These are phyloP conservation scores for Ophiostoma sp. DNA, from an alignment of 2,329 filamentous ascomycete genomes.

Conservation along the genomic window DNA sequence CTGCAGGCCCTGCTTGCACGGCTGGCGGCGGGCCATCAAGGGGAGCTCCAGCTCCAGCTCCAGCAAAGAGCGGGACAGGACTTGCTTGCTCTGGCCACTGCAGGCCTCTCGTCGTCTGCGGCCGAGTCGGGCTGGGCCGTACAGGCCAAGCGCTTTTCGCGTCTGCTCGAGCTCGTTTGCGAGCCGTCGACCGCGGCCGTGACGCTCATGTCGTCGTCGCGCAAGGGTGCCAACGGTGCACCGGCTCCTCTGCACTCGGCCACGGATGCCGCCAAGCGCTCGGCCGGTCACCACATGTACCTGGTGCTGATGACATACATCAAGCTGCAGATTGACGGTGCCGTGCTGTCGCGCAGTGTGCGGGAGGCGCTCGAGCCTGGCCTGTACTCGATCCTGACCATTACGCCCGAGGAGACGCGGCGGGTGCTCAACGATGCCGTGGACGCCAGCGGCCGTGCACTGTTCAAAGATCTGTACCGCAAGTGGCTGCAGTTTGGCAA, in stretches of 20 bases:
- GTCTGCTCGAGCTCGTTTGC: conserved; percentile 36
- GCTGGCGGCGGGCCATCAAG: conserved; percentile 43
- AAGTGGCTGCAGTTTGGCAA: conserved; percentile 59
- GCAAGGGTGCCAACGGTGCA: neutral
- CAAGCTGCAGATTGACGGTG: conserved; percentile 52
- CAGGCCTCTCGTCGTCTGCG: conserved; percentile 24
- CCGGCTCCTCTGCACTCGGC: conserved; percentile 50
- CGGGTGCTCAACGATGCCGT: conserved; percentile 56
- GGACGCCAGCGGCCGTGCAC: conserved; percentile 54
- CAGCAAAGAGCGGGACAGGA: conserved; percentile 13
- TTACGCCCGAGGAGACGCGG: conserved; percentile 51
- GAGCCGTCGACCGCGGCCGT: conserved; percentile 55
- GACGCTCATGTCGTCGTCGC: conserved; percentile 30
- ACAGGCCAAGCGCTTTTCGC: conserved; percentile 45
- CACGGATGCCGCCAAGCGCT: conserved; percentile 56
- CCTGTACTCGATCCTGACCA: conserved; percentile 54
- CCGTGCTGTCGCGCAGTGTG: conserved; percentile 44
- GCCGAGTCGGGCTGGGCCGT: conserved; percentile 31
- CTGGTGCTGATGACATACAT: conserved; percentile 55
- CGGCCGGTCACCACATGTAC: conserved; percentile 58
- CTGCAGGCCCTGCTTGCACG: conserved; percentile 53
- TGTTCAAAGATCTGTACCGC: conserved; percentile 55
- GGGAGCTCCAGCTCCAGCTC: conserved; percentile 14
- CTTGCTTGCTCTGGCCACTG: conserved; percentile 21
- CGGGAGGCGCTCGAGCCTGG: conserved; percentile 54